phyloP scores from a whole-genome alignment of 169 alveolate genomes.

The Cryptosporidium tyzzeri region DNA sequence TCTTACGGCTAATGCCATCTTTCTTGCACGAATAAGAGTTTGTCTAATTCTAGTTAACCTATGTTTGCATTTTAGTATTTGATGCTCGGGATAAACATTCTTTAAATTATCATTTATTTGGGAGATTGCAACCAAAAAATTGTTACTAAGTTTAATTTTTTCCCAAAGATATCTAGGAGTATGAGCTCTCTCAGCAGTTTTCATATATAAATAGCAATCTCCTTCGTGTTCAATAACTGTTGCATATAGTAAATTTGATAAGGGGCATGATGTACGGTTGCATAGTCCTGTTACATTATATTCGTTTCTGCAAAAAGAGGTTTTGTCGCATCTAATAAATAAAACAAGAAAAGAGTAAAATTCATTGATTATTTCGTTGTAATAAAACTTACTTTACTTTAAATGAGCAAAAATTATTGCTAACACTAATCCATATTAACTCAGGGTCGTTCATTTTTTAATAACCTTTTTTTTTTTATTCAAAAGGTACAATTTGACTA shows the following conservation, averaged over 20 bases:
- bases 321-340: conserved; percentile 83
- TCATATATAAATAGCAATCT: conserved; percentile 94
- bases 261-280: conserved; percentile 97
- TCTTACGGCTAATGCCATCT: conserved; percentile 84
- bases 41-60: conserved; percentile 95
- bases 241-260: conserved; percentile 97
- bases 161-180: conserved; percentile 98
- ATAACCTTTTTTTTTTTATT: neutral
- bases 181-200: conserved; percentile 98
- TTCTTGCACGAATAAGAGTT: conserved; percentile 93
- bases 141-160: conserved; percentile 91
- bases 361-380: neutral
- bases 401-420: conserved; percentile 83
- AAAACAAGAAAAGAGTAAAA: neutral
- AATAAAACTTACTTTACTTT: conserved; percentile 84
- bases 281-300: conserved; percentile 99
- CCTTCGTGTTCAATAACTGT: conserved; percentile 97
- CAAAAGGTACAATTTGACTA: conserved; percentile 4
- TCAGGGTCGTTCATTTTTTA: conserved; percentile 72
- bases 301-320: conserved; percentile 90
- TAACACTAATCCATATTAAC: conserved; percentile 51
- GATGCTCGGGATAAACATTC: conserved; percentile 93
- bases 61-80: conserved; percentile 95
- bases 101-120: conserved; percentile 93
- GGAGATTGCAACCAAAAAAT: conserved; percentile 91